A percentile compares a stretch with the other conserved stretches of the same genome.
Conservation (phyloP, 768 basidiomycete species). For the Melanogaster broomeanus region DNA sequence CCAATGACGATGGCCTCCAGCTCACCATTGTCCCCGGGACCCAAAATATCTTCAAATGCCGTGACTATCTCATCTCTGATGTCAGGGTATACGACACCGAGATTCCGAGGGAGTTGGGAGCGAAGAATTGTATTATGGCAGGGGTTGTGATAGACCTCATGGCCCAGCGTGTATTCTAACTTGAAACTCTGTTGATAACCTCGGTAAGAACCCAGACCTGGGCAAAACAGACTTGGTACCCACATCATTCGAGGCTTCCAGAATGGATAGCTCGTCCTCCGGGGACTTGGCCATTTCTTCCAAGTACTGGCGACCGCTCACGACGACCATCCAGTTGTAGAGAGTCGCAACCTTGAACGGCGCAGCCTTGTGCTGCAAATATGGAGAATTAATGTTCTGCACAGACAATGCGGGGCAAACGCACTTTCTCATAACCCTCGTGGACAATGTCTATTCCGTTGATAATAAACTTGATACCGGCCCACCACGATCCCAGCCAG, state of each 20-base stretch:
- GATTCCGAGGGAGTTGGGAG: conserved; percentile 35
- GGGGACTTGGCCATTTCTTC: conserved; percentile 42
- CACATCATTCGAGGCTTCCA: conserved; percentile 34
- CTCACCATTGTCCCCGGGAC: conserved; percentile 10
- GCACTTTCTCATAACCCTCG: conserved; percentile 31
- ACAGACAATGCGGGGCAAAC: conserved; percentile 12
- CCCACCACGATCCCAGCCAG: conserved; percentile 26
- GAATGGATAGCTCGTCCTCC: conserved; percentile 38
- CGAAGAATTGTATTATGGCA: conserved; percentile 33
- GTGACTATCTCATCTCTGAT: too few species aligned
- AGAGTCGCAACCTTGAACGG: too few species aligned
- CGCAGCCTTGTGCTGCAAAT: too few species aligned
- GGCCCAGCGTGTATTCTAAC: too few species aligned
- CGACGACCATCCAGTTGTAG: too few species aligned
- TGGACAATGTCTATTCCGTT: conserved; percentile 21
- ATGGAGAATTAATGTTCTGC: too few species aligned
- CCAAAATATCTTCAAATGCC: conserved; percentile 41
- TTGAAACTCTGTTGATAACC: conserved; percentile 27
- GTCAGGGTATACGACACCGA: conserved; percentile 38
- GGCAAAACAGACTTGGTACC: too few species aligned
- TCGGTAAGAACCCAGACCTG: too few species aligned
- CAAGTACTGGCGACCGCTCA: conserved; percentile 29
- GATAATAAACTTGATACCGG: conserved; percentile 13
- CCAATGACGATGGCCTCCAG: too few species aligned
- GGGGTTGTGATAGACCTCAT: too few species aligned